Evolutionary conservation across 441 rosid genomes (phyloP).

Genomic region (Viola pubescens): DNA sequence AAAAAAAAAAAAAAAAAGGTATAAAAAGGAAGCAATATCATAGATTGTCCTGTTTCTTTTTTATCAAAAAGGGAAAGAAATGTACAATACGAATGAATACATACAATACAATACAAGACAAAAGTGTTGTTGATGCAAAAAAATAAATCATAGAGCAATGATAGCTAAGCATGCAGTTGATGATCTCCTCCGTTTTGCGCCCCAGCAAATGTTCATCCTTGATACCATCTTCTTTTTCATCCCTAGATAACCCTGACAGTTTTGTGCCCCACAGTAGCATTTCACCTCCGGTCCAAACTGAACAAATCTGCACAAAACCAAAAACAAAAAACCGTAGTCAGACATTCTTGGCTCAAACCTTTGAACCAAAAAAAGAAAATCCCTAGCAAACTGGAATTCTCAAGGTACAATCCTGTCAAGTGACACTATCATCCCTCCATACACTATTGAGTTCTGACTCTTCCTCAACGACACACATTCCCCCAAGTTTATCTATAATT

Average conservation of each 20-base stretch:
- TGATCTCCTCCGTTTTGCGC: slow-evolving; percentile 75
- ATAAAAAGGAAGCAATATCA: too few species aligned
- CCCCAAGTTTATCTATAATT: neutral
- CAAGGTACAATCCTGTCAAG: neutral
- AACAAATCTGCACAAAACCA: slow-evolving; percentile 52
- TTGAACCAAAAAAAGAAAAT: neutral
- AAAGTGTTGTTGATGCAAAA: too few species aligned
- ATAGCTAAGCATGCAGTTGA: slow-evolving; percentile 34
- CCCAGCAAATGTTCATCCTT: slow-evolving; percentile 60
- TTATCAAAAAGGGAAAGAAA: too few species aligned
- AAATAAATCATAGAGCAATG: slow-evolving; percentile 23
- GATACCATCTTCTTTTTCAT: slow-evolving; percentile 48
- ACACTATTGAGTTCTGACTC: neutral
- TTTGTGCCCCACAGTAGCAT: slow-evolving; percentile 68
- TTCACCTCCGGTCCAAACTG: slow-evolving; percentile 87
- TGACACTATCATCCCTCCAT: neutral
- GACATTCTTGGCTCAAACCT: neutral
- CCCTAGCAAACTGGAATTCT: neutral
- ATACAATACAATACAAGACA: too few species aligned
- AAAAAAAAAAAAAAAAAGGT: too few species aligned
- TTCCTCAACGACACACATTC: neutral
- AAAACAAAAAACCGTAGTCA: neutral
- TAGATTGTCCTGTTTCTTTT: too few species aligned
- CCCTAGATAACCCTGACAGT: slow-evolving; percentile 80
- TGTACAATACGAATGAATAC: too few species aligned